phyloP scores from a whole-genome alignment of 148 eudicot genomes.

The Tetragonia tetragonoides region DNA sequence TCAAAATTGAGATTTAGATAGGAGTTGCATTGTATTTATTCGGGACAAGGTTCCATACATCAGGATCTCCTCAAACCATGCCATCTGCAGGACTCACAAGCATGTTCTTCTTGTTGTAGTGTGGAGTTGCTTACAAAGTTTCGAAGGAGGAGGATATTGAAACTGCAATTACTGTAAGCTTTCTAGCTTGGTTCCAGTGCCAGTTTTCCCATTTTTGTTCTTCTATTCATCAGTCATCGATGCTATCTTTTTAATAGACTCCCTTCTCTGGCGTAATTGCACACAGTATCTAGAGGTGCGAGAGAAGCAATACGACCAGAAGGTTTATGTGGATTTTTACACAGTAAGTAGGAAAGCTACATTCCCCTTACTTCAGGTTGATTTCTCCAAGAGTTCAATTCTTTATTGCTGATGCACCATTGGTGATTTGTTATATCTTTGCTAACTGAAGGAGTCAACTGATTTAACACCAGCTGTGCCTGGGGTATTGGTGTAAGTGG shows the following conservation, averaged over 20 bases:
- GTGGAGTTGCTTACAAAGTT: conserved; percentile 92
- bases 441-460: conserved; percentile 42
- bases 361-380: background rate
- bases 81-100: too few species aligned
- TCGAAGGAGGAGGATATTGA: conserved; percentile 62
- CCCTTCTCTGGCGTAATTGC: conserved; percentile 31
- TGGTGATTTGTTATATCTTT: background rate
- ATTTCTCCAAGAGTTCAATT: background rate
- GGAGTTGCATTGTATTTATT: conserved; percentile 56
- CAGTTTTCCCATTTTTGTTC: background rate
- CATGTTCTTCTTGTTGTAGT: conserved; percentile 31
- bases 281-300: conserved; percentile 84
- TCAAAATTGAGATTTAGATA: conserved; percentile 45
- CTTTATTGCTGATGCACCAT: conserved; percentile 8
- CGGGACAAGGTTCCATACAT: too few species aligned
- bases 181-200: background rate
- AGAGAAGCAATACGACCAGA: conserved; percentile 95
- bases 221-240: conserved; percentile 4
- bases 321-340: conserved; percentile 69
- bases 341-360: conserved; percentile 50
- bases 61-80: too few species aligned
- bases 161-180: conserved; percentile 61
- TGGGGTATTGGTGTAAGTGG: conserved; percentile 77
- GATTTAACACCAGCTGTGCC: conserved; percentile 55
- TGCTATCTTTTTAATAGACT: conserved; percentile 25